phyloP scores from a whole-genome alignment of 805 yeast species.

The Kluyveromyces nonfermentans region DNA sequence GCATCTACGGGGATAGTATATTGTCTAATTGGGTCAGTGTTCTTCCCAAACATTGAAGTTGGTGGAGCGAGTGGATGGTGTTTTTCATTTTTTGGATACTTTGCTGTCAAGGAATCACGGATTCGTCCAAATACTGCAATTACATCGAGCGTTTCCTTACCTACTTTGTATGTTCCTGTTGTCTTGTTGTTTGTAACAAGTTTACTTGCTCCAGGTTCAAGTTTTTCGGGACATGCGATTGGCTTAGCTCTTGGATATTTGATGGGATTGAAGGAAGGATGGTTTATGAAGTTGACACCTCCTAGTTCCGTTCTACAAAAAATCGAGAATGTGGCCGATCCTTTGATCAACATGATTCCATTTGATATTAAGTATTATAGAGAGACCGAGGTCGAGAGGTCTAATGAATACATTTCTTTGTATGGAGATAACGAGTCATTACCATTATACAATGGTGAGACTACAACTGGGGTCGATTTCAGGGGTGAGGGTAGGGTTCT shows the following conservation, averaged over 20 bases:
- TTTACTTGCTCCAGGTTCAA: slow-evolving; percentile 52
- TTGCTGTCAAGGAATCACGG: slow-evolving; percentile 39
- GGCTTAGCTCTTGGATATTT: slow-evolving; percentile 61
- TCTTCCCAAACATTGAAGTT: slow-evolving; percentile 45
- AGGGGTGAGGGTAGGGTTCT: slow-evolving; percentile 15
- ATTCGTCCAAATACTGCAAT: slow-evolving; percentile 34
- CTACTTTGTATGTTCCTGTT: slow-evolving; percentile 54
- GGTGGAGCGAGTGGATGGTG: slow-evolving; percentile 70
- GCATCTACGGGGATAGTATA: slow-evolving; percentile 58
- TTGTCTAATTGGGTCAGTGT: slow-evolving; percentile 35
- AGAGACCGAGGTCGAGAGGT: slow-evolving; percentile 41
- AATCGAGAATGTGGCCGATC: slow-evolving; percentile 49
- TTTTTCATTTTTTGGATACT: slow-evolving; percentile 56
- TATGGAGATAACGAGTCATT: slow-evolving; percentile 10
- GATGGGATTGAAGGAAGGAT: slow-evolving; percentile 40
- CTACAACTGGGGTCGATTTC: slow-evolving; percentile 1
- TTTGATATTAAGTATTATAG: slow-evolving; percentile 43
- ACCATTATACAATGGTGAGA: slow-evolving; percentile 10
- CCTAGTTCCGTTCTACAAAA: slow-evolving; percentile 53
- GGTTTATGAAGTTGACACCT: slow-evolving; percentile 50
- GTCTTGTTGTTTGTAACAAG: slow-evolving; percentile 39
- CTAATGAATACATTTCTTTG: slow-evolving; percentile 24
- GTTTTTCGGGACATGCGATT: slow-evolving; percentile 65
- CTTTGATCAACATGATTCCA: slow-evolving; percentile 46
- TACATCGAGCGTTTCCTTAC: slow-evolving; percentile 37